Evolutionary conservation across 148 eudicot species (phyloP).

Genomic region (Polygonum maritimum): DNA sequence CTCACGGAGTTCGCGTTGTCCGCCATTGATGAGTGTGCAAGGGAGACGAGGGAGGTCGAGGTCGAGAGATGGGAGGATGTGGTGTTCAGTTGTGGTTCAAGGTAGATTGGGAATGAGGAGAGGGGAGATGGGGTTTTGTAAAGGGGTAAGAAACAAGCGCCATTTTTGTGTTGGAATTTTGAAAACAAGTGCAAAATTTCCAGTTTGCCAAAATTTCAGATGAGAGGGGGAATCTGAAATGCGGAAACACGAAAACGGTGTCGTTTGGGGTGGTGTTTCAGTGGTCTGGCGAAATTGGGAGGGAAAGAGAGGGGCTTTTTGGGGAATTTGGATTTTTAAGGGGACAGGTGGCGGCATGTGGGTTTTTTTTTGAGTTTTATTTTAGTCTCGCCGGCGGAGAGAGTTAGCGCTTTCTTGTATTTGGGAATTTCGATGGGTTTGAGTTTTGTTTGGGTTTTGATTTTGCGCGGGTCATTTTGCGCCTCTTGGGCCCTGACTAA

Average conservation of each 20-base stretch:
- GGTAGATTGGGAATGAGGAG: conserved; percentile 1
- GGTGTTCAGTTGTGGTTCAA: neutral
- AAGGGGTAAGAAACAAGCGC: neutral
- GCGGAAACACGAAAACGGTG: neutral
- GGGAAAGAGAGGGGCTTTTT: neutral
- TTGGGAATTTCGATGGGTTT: neutral
- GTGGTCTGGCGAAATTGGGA: neutral
- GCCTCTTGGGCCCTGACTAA: neutral
- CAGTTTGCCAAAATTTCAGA: neutral
- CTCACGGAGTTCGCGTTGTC: conserved; percentile 59
- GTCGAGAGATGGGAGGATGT: neutral
- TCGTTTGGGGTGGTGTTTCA: neutral
- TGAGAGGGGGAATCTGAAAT: neutral
- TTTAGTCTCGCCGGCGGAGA: neutral
- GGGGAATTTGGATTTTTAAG: neutral
- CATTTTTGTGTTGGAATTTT: conserved; percentile 5
- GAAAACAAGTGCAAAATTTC: neutral
- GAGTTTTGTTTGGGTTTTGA: neutral
- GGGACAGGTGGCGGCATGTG: neutral
- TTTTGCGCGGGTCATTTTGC: conserved; percentile 2
- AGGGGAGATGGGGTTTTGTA: neutral
- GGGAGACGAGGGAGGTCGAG: neutral
- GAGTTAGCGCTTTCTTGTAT: neutral
- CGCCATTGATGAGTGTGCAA: conserved; percentile 27
- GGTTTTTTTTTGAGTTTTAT: neutral